Evolutionary conservation across 805 yeast species (phyloP).

Genomic region (Lipomyces sp.): DNA sequence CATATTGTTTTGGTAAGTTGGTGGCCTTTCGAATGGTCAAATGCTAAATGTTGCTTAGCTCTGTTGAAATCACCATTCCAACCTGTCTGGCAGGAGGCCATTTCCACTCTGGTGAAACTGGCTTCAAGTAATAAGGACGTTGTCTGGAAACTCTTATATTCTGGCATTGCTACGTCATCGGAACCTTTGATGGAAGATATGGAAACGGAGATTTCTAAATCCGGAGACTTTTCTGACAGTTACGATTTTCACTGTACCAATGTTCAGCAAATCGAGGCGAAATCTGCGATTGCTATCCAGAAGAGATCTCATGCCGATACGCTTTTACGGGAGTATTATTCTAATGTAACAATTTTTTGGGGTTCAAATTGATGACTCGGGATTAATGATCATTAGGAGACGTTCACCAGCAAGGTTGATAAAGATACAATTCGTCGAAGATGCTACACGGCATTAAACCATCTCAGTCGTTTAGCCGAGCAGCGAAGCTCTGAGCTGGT

Average conservation of each 20-base stretch:
- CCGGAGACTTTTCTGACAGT: not conserved
- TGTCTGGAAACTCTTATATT: slow-evolving; percentile 25
- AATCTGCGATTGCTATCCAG: not conserved
- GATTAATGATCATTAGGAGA: slow-evolving; percentile 9
- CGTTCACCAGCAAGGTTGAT: slow-evolving; percentile 10
- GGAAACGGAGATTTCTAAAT: not conserved
- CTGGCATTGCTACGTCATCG: slow-evolving; percentile 10
- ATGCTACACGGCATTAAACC: slow-evolving; percentile 56
- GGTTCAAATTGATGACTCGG: not conserved
- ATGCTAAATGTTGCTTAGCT: slow-evolving; percentile 57
- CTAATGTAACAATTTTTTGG: slow-evolving; percentile 1
- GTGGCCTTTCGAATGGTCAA: not conserved
- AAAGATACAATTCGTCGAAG: slow-evolving; percentile 18
- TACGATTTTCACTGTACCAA: slow-evolving; percentile 24
- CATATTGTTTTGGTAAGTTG: slow-evolving; percentile 24
- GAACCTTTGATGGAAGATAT: not conserved
- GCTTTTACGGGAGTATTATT: slow-evolving; percentile 5
- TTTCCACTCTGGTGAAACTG: slow-evolving; percentile 60
- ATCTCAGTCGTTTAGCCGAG: slow-evolving; percentile 74
- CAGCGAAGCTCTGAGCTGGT: slow-evolving; percentile 59
- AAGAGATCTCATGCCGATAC: slow-evolving; percentile 2
- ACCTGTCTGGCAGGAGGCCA: slow-evolving; percentile 82
- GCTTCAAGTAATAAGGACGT: slow-evolving; percentile 42
- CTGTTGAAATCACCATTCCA: slow-evolving; percentile 73
- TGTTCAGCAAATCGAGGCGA: slow-evolving; percentile 20